Evolutionary conservation across 768 basidiomycete species (phyloP), one percentile per base, ranked within the genome.

Genomic region (Porphyrellus cyaneotinctus): DNA sequence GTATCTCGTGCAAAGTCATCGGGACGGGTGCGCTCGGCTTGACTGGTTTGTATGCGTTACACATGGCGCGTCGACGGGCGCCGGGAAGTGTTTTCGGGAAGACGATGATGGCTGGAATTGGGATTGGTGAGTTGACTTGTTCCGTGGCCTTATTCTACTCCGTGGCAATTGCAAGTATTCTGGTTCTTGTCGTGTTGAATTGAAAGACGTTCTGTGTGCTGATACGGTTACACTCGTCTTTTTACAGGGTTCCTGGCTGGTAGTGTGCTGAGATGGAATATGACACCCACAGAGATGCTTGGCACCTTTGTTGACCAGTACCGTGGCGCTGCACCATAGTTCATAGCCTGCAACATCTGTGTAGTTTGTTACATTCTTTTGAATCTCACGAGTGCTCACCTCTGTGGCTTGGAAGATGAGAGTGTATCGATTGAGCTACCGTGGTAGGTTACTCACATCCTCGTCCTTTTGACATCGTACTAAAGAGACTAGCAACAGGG

Each of bases 1-100:
- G 87, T 54, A 60, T 87, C n/a, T 76, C 84, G 1, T 90, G 88
- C 65, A 79, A 80, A 37, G 71, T 89, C 49, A 78, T 87, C 36
- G 87, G 87, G 18, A 79, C 85, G 0, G 81, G 73, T 28, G 81
- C 83, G 2, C 76, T 89, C 6, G 80, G 76, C 20, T 77, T 77
- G 5, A 77, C 82, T 6, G 87, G 88, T 6, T 55, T 83, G 23
- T 88, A 90, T 63, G 86, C 88, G 2, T 67, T 90, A 24, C 76
- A 78, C 65, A 77, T 80, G 72, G 78, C 85, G 24, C 81, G 87
- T 43, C 74, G 77, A 23, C 73, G 74, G 38, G 83, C 83, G 12
- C 85, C 82, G 9, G 86, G 87, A 6, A 81, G 79, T 2, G 66
- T 75, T 5, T 62, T 75, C 24, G 85, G 85, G 51, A 88, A 87